Percentiles rank a stretch among this genome's conserved stretches.
These are phyloP conservation scores for Aspergillus flavus DNA, from an alignment of 2,329 filamentous ascomycete genomes.

Conservation along the genomic window DNA sequence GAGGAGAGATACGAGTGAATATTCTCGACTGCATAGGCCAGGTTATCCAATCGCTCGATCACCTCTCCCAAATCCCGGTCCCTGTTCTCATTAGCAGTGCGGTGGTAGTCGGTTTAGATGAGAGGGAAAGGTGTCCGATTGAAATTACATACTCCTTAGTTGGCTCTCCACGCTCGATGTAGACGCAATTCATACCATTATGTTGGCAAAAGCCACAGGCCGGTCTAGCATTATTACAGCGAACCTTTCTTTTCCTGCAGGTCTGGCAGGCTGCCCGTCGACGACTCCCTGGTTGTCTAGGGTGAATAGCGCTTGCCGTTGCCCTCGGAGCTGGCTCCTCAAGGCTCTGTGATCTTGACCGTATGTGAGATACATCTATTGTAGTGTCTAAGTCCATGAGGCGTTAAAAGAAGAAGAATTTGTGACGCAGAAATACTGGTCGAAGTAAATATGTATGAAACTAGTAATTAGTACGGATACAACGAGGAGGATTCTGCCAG, in stretches of 20 bases:
- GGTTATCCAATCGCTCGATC: neutral
- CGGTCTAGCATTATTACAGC: neutral
- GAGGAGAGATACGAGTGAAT: neutral
- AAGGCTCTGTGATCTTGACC: neutral
- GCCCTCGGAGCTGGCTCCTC: neutral
- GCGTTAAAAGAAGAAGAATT: neutral
- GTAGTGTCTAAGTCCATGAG: neutral
- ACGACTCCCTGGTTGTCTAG: neutral
- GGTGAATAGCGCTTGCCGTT: neutral
- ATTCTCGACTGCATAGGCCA: neutral
- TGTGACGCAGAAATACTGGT: neutral
- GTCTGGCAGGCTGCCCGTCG: slow-evolving; percentile 1
- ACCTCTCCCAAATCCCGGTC: neutral
- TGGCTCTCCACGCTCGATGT: neutral
- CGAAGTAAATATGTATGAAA: neutral
- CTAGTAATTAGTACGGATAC: neutral
- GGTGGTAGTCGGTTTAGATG: neutral
- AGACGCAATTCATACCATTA: neutral
- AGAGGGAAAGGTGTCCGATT: neutral
- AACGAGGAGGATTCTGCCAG: neutral
- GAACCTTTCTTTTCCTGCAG: neutral
- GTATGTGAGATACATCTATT: neutral
- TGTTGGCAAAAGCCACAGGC: neutral
- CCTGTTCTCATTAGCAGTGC: neutral
- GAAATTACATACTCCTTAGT: neutral